Conservation (phyloP, 768 basidiomycete species). For the Lyophyllum shimeji region DNA sequence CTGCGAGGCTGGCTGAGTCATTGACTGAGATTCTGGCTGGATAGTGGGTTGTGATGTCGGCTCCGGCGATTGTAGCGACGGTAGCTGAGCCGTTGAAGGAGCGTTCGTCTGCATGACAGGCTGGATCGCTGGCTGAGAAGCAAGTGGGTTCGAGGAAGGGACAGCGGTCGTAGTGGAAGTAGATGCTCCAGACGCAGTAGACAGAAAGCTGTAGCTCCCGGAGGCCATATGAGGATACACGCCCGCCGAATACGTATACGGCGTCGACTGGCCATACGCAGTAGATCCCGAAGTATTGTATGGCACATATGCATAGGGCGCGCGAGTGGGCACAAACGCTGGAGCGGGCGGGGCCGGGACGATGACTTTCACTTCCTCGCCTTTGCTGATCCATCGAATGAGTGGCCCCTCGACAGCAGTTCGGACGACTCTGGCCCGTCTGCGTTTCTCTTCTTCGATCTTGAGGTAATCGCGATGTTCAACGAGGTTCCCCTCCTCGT, state of each 20-base stretch:
- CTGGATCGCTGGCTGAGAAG: neutral
- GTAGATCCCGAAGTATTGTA: constrained; percentile 15
- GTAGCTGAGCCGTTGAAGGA: neutral
- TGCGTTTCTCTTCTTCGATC: constrained; percentile 80
- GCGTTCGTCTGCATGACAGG: neutral
- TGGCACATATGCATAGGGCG: constrained; percentile 9
- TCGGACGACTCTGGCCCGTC: constrained; percentile 62
- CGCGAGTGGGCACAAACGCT: constrained; percentile 14
- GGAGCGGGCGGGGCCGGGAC: constrained; percentile 32
- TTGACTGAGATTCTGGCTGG: constrained; percentile 3
- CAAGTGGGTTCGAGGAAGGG: neutral
- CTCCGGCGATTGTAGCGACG: constrained; percentile 1
- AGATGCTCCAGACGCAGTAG: neutral
- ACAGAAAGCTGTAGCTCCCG: constrained; percentile 8
- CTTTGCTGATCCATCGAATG: constrained; percentile 68
- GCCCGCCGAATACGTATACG: constrained; percentile 13
- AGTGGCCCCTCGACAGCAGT: constrained; percentile 64
- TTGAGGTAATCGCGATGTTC: constrained; percentile 80
- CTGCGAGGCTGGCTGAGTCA: neutral
- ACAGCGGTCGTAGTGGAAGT: neutral
- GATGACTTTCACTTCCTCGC: constrained; percentile 55
- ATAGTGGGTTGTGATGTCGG: constrained; percentile 4
- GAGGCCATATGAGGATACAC: constrained; percentile 8
- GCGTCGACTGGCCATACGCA: constrained; percentile 16
- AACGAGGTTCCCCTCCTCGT: constrained; percentile 80